Conservation (phyloP, 2,329 filamentous ascomycete genomes). For the Aspergillus sp. region DNA sequence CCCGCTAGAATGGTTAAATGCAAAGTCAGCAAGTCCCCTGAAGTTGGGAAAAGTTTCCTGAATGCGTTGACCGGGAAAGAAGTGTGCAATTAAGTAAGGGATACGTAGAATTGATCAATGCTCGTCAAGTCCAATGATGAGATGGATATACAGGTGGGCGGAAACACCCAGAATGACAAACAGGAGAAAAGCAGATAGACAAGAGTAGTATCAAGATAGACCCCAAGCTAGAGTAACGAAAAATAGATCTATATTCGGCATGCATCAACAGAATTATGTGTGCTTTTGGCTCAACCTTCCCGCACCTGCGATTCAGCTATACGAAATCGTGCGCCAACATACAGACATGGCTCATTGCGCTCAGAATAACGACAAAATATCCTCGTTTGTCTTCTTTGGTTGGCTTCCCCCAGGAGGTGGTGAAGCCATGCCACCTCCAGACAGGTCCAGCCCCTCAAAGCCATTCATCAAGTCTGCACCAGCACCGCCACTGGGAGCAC, state of each 20-base stretch:
- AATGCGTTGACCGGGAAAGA: background rate
- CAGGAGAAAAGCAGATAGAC: background rate
- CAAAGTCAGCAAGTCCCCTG: no score
- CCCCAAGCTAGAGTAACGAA: background rate
- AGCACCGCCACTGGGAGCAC: slow-evolving; percentile 30
- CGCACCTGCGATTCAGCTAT: background rate
- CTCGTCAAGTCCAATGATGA: background rate
- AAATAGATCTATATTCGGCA: slow-evolving; percentile 1
- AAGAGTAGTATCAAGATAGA: background rate
- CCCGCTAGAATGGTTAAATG: no score
- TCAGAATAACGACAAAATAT: slow-evolving; percentile 59
- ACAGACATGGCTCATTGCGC: background rate
- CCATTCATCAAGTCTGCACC: slow-evolving; percentile 71
- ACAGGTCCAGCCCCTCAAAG: slow-evolving; percentile 78
- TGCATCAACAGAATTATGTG: slow-evolving; percentile 8
- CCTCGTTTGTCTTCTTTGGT: slow-evolving; percentile 56
- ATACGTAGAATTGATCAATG: background rate
- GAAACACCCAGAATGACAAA: background rate
- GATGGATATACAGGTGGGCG: slow-evolving; percentile 11
- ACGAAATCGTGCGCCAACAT: background rate
- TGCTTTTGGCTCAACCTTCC: background rate
- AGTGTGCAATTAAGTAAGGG: background rate
- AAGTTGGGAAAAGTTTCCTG: background rate
- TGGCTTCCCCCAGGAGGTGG: slow-evolving; percentile 26
- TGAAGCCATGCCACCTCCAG: slow-evolving; percentile 46